A percentile compares a stretch with the other conserved stretches of the same genome.
Evolutionary conservation across 176 grass and related monocot species (phyloP).

Genomic region (Elaeis guineensis): DNA sequence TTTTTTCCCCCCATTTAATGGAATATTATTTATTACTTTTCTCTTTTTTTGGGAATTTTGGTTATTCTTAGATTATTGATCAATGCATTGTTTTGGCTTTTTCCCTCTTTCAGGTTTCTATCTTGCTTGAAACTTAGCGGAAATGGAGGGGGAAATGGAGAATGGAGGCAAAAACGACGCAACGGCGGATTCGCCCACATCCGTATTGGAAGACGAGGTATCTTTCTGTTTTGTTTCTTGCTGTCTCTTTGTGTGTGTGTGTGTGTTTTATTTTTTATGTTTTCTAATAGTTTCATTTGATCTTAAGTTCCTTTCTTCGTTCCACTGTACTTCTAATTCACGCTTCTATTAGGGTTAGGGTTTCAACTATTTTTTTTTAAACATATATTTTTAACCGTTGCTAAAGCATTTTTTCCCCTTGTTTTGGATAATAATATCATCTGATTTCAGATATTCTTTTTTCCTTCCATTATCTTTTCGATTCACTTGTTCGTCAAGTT

Average conservation of each 20-base stretch:
- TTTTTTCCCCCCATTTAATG: too few species aligned
- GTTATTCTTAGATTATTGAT: too few species aligned
- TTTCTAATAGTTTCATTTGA: background rate
- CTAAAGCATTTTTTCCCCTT: too few species aligned
- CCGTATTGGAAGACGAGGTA: constrained; percentile 87
- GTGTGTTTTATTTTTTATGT: constrained; percentile 3
- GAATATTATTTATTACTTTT: too few species aligned
- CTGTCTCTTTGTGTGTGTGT: constrained; percentile 4
- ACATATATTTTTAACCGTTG: too few species aligned
- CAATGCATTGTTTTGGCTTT: too few species aligned
- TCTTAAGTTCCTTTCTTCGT: background rate
- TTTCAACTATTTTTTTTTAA: background rate
- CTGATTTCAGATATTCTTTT: too few species aligned
- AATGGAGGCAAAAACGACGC: constrained; percentile 11
- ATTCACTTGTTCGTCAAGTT: background rate
- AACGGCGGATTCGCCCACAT: constrained; percentile 67
- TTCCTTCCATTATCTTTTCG: too few species aligned
- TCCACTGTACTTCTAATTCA: background rate
- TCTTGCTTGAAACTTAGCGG: too few species aligned
- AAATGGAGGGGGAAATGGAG: constrained; percentile 40
- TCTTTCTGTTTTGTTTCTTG: background rate
- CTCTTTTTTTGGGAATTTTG: too few species aligned
- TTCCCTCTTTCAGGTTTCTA: background rate
- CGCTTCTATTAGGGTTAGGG: background rate
- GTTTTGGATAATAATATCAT: too few species aligned